Base-by-base conservation (phyloP, 257 asterid genomes). In the Plantago major region DNA sequence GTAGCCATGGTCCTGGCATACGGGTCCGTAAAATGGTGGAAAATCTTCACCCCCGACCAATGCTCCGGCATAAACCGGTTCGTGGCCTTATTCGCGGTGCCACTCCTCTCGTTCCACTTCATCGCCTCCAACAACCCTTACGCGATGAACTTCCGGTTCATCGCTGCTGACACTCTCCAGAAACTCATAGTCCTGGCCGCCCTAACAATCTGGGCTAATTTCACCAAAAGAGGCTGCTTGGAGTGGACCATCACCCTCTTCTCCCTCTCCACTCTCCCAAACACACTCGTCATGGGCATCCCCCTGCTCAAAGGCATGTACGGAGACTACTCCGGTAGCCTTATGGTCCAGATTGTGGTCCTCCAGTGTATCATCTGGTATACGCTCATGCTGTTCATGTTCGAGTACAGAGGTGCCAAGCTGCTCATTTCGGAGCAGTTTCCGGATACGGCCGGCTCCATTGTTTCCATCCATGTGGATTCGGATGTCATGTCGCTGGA, bases 21-120 rank as follows among this genome's bases (percentile, higher is more conserved):
- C 42, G 94, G 90, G 49, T 82, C 94, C 1, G 94, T 85, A 4
- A 80, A 79, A 61, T 85, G 94, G 94, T 85, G 94, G 94, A 82
- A 82, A 49, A 85, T 85, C 62, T 85, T 85, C 75, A 69, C 90
- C 0, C 88, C 94, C 3, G 86, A 75, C 42, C 94, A 85, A 47
- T 85, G 94, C 42, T 82, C 94, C 14, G 94, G 94, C 18, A 85
- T 85, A 47, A 85, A 85, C 84, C 76, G 94, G 9, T 85, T 85
- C 55, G 94, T 85, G 5, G 90, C 94, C 3, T 75, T 85, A 9
- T 85, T 85, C 58, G 94, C 94, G 0, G 94, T 85, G 15, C 94
- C 94, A 9, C 80, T 85, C 3, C 82, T 85, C 10, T 85, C 94
- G 0, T 85, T 85, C 57, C 94, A 85, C 67, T 85, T 85, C 71